phyloP scores from a whole-genome alignment of 805 yeast genomes.

The Metschnikowia henanensis region DNA sequence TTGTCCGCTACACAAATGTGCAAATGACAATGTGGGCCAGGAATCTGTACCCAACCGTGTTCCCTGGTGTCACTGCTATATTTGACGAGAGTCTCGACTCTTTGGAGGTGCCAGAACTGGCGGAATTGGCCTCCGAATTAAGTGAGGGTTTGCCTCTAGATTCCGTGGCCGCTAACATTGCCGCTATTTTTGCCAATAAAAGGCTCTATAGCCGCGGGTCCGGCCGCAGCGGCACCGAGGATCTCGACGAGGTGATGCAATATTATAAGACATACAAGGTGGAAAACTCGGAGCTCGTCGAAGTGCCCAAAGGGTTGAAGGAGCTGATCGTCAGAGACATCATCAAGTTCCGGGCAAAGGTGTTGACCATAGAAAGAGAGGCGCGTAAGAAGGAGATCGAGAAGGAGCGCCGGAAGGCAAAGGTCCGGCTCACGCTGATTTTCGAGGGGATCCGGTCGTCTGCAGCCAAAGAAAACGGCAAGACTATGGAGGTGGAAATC shows the following conservation, averaged over 20 bases:
- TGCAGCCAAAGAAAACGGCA: constrained; percentile 10
- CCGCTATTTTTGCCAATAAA: constrained; percentile 19
- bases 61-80: constrained; percentile 8
- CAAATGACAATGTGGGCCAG: constrained; percentile 18
- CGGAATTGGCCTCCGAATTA: too few species aligned
- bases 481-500: constrained; percentile 19
- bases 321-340: constrained; percentile 54
- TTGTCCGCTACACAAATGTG: constrained; percentile 28
- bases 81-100: constrained; percentile 10
- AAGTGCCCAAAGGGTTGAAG: constrained; percentile 53
- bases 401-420: constrained; percentile 50
- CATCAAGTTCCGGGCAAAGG: constrained; percentile 55
- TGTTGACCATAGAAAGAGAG: constrained; percentile 50
- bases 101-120: background rate
- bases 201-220: constrained; percentile 21
- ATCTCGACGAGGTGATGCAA: constrained; percentile 34
- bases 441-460: constrained; percentile 39
- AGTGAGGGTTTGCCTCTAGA: background rate
- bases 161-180: background rate
- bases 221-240: constrained; percentile 31
- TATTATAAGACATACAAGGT: constrained; percentile 47
- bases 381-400: constrained; percentile 49
- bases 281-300: constrained; percentile 56
- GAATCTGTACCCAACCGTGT: constrained; percentile 1
- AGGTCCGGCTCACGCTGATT: constrained; percentile 45